Evolutionary conservation across 75 land plant genomes (phyloP).

Genomic region (Cunninghamia lanceolata): DNA sequence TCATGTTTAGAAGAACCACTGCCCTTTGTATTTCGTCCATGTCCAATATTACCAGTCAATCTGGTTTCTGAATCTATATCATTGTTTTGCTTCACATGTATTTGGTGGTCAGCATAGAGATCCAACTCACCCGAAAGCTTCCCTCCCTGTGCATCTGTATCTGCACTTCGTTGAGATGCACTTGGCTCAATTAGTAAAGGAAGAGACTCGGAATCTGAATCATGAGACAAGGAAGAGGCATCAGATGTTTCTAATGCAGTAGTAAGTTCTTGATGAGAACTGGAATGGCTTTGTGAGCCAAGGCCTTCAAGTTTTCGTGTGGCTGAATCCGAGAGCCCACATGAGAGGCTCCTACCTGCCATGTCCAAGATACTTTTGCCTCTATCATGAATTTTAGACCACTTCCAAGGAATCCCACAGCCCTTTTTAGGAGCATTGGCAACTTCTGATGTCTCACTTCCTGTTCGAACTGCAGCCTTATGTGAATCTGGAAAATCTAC

Average conservation of each 20-base stretch:
- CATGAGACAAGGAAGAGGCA: constrained; percentile 31
- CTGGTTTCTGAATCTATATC: constrained; percentile 41
- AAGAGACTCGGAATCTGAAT: constrained; percentile 55
- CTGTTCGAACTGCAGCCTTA: constrained; percentile 8
- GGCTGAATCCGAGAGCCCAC: constrained; percentile 63
- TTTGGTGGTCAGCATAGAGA: constrained; percentile 33
- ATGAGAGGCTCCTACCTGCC: constrained; percentile 76
- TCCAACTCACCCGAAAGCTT: constrained; percentile 60
- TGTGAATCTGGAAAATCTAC: constrained; percentile 17
- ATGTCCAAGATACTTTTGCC: constrained; percentile 63
- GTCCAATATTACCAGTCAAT: constrained; percentile 20
- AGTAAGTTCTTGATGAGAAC: constrained; percentile 15
- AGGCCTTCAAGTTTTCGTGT: constrained; percentile 28
- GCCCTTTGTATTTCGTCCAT: constrained; percentile 11
- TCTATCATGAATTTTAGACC: constrained; percentile 81
- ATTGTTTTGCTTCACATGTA: constrained; percentile 31
- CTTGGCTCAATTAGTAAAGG: constrained; percentile 60
- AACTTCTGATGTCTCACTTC: constrained; percentile 31
- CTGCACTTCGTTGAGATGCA: constrained; percentile 42
- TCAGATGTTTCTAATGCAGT: constrained; percentile 32
- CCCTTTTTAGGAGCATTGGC: constrained; percentile 55
- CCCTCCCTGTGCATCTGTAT: constrained; percentile 27
- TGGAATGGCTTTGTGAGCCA: constrained; percentile 16
- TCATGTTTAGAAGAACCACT: neutral
- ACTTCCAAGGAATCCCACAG: constrained; percentile 89